These are phyloP conservation scores for Penicillium roqueforti DNA, from an alignment of 495 filamentous ascomycete species.

Conservation along the genomic window DNA sequence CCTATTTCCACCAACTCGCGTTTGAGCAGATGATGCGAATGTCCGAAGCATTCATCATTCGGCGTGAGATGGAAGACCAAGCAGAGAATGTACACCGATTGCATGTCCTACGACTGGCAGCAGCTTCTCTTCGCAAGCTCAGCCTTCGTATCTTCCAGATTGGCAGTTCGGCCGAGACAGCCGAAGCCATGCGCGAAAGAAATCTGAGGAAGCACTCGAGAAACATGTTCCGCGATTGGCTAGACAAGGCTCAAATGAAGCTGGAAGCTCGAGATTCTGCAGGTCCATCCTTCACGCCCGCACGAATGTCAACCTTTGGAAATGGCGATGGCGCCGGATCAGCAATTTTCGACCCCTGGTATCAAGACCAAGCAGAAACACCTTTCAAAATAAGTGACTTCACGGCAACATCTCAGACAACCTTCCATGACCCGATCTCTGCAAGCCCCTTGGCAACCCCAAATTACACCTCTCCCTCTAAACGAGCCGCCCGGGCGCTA, in stretches of 20 bases:
- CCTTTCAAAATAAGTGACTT: slow-evolving; percentile 48
- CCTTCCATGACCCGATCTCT: slow-evolving; percentile 29
- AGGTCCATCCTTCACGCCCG: slow-evolving; percentile 33
- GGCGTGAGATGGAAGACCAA: slow-evolving; percentile 46
- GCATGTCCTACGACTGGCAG: slow-evolving; percentile 43
- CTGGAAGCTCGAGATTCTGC: slow-evolving; percentile 36
- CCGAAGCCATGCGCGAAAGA: slow-evolving; percentile 53
- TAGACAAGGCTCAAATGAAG: slow-evolving; percentile 43
- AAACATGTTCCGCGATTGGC: slow-evolving; percentile 57
- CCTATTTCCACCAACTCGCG: slow-evolving; percentile 40
- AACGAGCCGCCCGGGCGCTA: slow-evolving; percentile 50
- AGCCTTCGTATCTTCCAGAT: slow-evolving; percentile 51
- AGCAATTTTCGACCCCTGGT: slow-evolving; percentile 42
- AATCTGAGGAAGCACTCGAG: slow-evolving; percentile 52
- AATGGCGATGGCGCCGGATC: slow-evolving; percentile 28
- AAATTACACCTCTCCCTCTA: slow-evolving; percentile 55
- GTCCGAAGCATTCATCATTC: slow-evolving; percentile 38
- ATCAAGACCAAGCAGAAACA: slow-evolving; percentile 37
- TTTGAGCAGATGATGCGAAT: slow-evolving; percentile 46
- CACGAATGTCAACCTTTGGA: slow-evolving; percentile 26
- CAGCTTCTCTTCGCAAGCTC: slow-evolving; percentile 44
- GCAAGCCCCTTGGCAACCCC: slow-evolving; percentile 48
- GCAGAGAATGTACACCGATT: slow-evolving; percentile 45
- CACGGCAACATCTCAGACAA: slow-evolving; percentile 19
- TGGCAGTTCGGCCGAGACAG: slow-evolving; percentile 41